Percentiles rank a stretch among this genome's conserved stretches.
Evolutionary conservation across 2,329 filamentous ascomycete genomes (phyloP).

Genomic region (Trichoderma sp.): DNA sequence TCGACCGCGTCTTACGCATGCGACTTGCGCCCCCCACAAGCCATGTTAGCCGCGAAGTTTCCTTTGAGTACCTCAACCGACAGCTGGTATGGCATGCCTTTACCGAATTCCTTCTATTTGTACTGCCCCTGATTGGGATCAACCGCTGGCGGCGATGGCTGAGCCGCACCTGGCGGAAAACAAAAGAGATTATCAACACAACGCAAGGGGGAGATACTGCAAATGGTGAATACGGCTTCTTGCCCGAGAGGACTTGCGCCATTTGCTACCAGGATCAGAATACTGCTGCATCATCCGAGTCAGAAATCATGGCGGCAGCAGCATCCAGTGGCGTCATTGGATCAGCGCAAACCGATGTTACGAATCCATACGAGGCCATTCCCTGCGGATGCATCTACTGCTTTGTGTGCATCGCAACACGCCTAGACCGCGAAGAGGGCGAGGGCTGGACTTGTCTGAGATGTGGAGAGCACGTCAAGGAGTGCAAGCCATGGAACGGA

Average conservation of each 20-base stretch:
- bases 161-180: constrained; percentile 79
- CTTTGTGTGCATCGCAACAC: constrained; percentile 89
- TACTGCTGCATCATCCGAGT: constrained; percentile 64
- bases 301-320: constrained; percentile 69
- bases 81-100: constrained; percentile 99
- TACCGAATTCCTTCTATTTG: constrained; percentile 95
- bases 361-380: constrained; percentile 89
- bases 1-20: constrained; percentile 80
- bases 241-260: constrained; percentile 91
- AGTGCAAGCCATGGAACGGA: constrained; percentile 87
- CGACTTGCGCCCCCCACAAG: constrained; percentile 80
- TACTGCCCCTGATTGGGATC: constrained; percentile 94
- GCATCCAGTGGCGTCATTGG: constrained; percentile 76
- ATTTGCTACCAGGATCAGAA: constrained; percentile 97
- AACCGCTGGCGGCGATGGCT: constrained; percentile 89
- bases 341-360: constrained; percentile 87
- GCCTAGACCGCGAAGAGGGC: constrained; percentile 87
- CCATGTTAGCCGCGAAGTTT: constrained; percentile 86
- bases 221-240: constrained; percentile 73
- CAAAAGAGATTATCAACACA: constrained; percentile 61
- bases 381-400: constrained; percentile 93
- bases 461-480: constrained; percentile 77
- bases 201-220: constrained; percentile 49
- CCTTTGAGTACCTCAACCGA: constrained; percentile 95
- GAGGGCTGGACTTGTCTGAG: constrained; percentile 90